Base-by-base conservation (phyloP, 2,329 filamentous ascomycete genomes). In the Rutstroemia sydowiana region DNA sequence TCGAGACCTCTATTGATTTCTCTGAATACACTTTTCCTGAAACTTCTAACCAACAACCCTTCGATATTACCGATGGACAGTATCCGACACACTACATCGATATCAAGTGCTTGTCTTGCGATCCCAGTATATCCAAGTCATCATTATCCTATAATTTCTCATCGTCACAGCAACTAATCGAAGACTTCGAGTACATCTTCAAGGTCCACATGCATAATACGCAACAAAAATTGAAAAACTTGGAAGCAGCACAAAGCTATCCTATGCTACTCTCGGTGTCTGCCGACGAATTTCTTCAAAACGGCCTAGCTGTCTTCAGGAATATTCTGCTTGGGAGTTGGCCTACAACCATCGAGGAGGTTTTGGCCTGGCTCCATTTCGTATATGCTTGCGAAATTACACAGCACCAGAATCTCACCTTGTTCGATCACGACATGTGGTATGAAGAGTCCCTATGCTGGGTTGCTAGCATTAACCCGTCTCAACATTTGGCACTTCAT, bases 361-460 rank as follows among this genome's bases (percentile, higher is more conserved):
- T 59, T 11, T 64, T 63, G 47, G 57, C 60, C 3, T 62, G 63
- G 20, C 61, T 59, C 11, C 60, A 64, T 55, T 49, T 64, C 7
- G 60, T 59, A 18, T 64, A 57, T 41, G 60, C 61, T 9, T 48
- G 57, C 14, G 55, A 56, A 3, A 58, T 63, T 36, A 55, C 57
- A 5, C 49, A 57, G 5, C 54, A 62, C 18, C 45, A 57, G 21
- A 53, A 59, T 16, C n/a, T n/a, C n/a, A n/a, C n/a, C n/a, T 53
- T 56, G 37, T 55, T 60, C 3, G 46, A 56, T 28, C 53, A 52
- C 13, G 39, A 60, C 10, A 49, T 54, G 21, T 63, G 59, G 59
- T 61, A 61, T 40, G 30, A 55, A 37, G 57, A 61, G 51, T 57
- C 56, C n/a, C n/a, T n/a, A 31, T 48, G 43, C 3, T 62, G 58